These are phyloP conservation scores for Vaccinium myrtillus DNA, from an alignment of 148 eudicot genomes.

Conservation along the genomic window DNA sequence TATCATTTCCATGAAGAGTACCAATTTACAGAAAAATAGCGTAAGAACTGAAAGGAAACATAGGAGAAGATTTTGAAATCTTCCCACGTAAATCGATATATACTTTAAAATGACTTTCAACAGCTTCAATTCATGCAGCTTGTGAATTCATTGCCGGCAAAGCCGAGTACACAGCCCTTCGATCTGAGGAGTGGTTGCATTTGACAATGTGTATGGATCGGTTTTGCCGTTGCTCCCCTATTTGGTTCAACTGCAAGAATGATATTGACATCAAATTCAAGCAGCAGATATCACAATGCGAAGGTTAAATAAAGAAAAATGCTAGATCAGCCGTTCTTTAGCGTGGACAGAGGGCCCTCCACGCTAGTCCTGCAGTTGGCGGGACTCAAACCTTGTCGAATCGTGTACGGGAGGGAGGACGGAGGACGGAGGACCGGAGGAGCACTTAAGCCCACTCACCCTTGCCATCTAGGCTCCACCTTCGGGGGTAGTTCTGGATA, in stretches of 20 bases:
- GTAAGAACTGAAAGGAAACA: background rate
- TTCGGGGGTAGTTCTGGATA: too few species aligned
- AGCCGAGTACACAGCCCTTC: conserved; percentile 59
- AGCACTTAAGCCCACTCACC: too few species aligned
- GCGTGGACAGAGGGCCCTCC: background rate
- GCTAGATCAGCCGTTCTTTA: background rate
- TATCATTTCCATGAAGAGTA: background rate
- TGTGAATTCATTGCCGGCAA: conserved; percentile 33
- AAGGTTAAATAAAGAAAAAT: background rate
- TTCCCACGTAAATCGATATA: background rate
- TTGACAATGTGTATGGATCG: conserved; percentile 41
- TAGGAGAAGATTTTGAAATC: background rate
- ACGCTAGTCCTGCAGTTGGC: too few species aligned
- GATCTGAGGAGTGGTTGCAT: conserved; percentile 56
- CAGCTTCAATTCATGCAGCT: background rate
- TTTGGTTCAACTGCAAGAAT: conserved; percentile 49
- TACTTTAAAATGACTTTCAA: background rate
- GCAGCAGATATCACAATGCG: background rate
- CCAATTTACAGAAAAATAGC: background rate
- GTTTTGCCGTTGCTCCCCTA: conserved; percentile 44
- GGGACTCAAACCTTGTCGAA: too few species aligned
- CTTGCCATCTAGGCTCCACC: too few species aligned
- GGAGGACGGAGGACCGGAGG: too few species aligned
- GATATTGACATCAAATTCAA: background rate
- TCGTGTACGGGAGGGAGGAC: too few species aligned